Base-by-base conservation (phyloP, 2,329 filamentous ascomycete species). In the Aspergillus sp. region DNA sequence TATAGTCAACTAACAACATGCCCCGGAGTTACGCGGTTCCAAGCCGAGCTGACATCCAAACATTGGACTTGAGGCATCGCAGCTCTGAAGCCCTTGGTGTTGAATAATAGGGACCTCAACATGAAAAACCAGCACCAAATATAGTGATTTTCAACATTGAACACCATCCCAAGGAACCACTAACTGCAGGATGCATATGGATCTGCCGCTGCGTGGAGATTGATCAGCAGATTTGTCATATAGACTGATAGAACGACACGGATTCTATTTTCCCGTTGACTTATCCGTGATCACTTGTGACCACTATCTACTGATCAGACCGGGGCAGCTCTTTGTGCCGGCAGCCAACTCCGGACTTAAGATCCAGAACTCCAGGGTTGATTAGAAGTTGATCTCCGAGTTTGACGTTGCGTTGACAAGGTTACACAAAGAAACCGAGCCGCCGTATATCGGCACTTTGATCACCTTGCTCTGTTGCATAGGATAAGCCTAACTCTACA, bases 201-300 rank as follows among this genome's bases (percentile, higher is more conserved):
- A 72, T 68, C 68, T 62, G 66, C 68, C 61, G 66, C 70, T 68
- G 68, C 70, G 69, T 73, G 71, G 71, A 66, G 72, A 66, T 69
- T 57, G 72, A 74, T 74, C 72, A 69, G 71, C 73, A 59, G 59
- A 72, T 74, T 76, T 74, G 71, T 74, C 72, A 74, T 72, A 64
- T 66, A 43, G 58, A 52, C 57, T 59, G 34, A 41, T 41, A 41
- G 57, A 45, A 62, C 57, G 66, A 68, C 69, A 69, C 74, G 74
- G 73, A 74, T 75, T 74, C 66, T 72, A 71, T 75, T 74, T 75
- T 75, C 71, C 74, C 72, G 73, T 63, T 57, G 54, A 57, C 34
- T 61, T 58, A 58, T 52, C 55, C 55, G 55, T 46, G 55, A 58
- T 58, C 55, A 38, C 50, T 46, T 23, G 31, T 41, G 46, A 9